Evolutionary conservation across 202 grass and related monocot species (phyloP).

Genomic region (Zizania palustris): DNA sequence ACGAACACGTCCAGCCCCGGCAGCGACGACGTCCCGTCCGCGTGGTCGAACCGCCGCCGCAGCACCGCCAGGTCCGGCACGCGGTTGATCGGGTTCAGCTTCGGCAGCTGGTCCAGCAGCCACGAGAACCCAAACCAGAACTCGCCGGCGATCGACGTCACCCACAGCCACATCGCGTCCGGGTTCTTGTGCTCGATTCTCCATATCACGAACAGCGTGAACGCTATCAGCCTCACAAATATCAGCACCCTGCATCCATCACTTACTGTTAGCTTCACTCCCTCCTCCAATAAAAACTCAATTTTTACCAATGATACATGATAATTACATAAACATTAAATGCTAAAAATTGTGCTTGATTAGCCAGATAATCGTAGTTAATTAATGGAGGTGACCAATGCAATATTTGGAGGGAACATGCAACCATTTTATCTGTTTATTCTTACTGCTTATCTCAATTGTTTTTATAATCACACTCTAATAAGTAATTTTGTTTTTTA

Average conservation of each 20-base stretch:
- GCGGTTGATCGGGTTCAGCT: constrained; percentile 80
- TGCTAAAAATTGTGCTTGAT: not conserved
- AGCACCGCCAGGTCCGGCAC: constrained; percentile 49
- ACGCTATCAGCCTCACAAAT: constrained; percentile 61
- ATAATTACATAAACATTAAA: too few relatives aligned
- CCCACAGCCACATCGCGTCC: constrained; percentile 81
- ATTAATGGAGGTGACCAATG: not conserved
- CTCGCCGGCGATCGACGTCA: constrained; percentile 74
- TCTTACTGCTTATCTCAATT: too few relatives aligned
- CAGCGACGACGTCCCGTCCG: constrained; percentile 51
- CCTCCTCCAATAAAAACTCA: too few relatives aligned
- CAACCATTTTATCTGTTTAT: not conserved
- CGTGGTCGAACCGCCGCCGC: constrained; percentile 63
- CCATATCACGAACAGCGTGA: constrained; percentile 72
- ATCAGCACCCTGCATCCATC: constrained; percentile 59
- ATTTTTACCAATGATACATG: too few relatives aligned
- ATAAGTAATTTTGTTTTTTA: not conserved
- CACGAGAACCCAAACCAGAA: constrained; percentile 85
- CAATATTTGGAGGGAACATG: constrained; percentile 37
- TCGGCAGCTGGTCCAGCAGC: constrained; percentile 74
- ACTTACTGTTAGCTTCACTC: too few relatives aligned
- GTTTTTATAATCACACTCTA: not conserved
- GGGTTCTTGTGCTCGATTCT: constrained; percentile 66
- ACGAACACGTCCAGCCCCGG: constrained; percentile 71
- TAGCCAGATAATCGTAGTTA: not conserved